Evolutionary conservation across 2,329 filamentous ascomycete genomes (phyloP), one percentile per base, ranked within the genome.

Genomic region (Calonectria honghensis): DNA sequence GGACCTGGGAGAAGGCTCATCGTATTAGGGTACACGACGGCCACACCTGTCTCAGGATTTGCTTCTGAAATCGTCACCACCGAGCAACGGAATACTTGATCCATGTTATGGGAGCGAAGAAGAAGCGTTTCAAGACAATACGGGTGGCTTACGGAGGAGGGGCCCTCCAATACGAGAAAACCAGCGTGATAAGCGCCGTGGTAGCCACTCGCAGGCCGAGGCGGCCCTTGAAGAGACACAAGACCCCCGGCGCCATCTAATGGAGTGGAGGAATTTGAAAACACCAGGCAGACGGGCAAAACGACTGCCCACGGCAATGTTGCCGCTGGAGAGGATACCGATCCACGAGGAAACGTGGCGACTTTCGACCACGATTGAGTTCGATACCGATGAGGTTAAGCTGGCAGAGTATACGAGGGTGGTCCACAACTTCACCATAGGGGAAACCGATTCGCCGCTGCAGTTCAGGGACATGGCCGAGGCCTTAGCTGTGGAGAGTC

Each of bases 251-350:
- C 69, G 64, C 6, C 76, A 79, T 69, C 73, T 79, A 11, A 79
- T 82, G 24, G 75, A 73, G 31, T 45, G 79, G 59, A 70, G 76
- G 37, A 72, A 76, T 52, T 77, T 76, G 41, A 75, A 64, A 35
- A 70, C 75, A 37, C 70, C 52, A 35, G 73, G 76, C 27, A 77
- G 76, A 27, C 76, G 74, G 39, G 54, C 69, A 41, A 81, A 78
- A 72, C 74, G 80, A 24, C 32, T 79, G 20, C 75, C 73, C 18
- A 81, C 80, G 6, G 77, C 66, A 27, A 77, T 66, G 45, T 74
- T 83, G 41, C 79, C 81, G 11, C 72, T 84, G 10, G 83, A 83
- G 73, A 77, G 57, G 32, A 79, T 79, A n/a, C 74, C 82, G 27
- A 66, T 16, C 32, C 51, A 67, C 5, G 63, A 79, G 35, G 52